Conservation (phyloP, 2,329 filamentous ascomycete genomes). For the Aspergillus candidus region DNA sequence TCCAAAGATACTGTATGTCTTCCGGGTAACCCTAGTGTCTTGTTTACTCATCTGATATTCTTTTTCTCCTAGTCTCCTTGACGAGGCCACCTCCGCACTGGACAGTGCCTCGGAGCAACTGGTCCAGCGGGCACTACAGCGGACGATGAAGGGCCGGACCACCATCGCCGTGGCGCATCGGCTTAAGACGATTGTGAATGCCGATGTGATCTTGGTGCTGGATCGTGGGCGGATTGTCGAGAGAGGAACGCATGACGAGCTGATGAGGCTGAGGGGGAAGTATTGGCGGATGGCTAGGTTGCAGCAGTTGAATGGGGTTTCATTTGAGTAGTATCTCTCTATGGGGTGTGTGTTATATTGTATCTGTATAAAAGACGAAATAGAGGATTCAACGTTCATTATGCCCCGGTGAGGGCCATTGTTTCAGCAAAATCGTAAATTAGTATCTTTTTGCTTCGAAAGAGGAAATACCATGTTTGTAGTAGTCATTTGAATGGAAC, state of each 20-base stretch:
- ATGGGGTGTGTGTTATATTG: too few species aligned
- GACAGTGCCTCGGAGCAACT: conserved; percentile 81
- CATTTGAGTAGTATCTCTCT: too few species aligned
- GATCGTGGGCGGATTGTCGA: conserved; percentile 67
- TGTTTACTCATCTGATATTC: not conserved
- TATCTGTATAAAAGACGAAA: too few species aligned
- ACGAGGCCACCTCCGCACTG: conserved; percentile 80
- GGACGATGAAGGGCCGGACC: conserved; percentile 51
- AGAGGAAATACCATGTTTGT: too few species aligned
- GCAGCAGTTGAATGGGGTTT: conserved; percentile 42
- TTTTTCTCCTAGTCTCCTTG: conserved; percentile 51
- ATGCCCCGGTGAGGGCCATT: too few species aligned
- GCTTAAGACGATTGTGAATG: conserved; percentile 77
- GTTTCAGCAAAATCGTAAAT: too few species aligned
- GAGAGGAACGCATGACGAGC: conserved; percentile 69
- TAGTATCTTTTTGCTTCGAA: too few species aligned
- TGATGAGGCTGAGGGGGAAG: conserved; percentile 60
- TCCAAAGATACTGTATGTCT: conserved; percentile 18
- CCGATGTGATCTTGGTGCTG: conserved; percentile 88
- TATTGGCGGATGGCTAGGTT: conserved; percentile 75
- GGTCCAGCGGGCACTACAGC: conserved; percentile 75
- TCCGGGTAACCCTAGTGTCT: conserved; percentile 2
- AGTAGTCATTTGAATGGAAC: too few species aligned
- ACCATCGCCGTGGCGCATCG: conserved; percentile 70
- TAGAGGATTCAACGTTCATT: too few species aligned